phyloP scores from a whole-genome alignment of 1,284 basidiomycete species.

The Ceratobasidium sp. region DNA sequence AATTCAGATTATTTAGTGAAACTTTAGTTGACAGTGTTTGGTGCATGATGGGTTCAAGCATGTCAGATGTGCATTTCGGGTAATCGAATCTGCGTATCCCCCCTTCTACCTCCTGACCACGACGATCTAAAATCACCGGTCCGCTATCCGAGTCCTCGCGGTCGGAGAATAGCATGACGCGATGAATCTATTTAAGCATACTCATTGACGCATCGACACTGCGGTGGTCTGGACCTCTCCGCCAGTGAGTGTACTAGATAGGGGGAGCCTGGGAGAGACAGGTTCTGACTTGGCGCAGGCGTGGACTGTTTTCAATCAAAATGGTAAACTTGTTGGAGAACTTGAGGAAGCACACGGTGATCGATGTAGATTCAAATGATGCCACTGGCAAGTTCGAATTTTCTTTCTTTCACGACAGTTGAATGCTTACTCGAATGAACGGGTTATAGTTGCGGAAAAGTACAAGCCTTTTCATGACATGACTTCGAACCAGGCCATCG shows the following conservation, averaged over 20 bases:
- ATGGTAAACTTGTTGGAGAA: constrained; percentile 41
- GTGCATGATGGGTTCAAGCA: background rate
- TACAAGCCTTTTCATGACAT: constrained; percentile 42
- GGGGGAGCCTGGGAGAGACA: too few species aligned
- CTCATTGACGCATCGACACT: too few species aligned
- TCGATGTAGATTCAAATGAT: constrained; percentile 43
- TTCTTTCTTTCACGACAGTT: background rate
- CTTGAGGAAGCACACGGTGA: constrained; percentile 41
- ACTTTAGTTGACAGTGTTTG: background rate
- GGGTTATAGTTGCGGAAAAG: constrained; percentile 39
- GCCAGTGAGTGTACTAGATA: too few species aligned
- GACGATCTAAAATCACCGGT: constrained; percentile 7
- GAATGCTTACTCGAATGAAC: background rate
- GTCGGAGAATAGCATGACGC: background rate
- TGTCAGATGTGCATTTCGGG: background rate
- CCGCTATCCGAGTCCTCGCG: background rate
- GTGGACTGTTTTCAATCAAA: too few species aligned
- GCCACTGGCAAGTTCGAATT: constrained; percentile 23
- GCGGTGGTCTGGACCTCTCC: too few species aligned
- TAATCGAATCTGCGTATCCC: background rate
- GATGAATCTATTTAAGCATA: background rate
- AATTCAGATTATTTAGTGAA: background rate
- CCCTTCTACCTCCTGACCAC: constrained; percentile 1
- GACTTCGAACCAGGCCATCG: constrained; percentile 45
- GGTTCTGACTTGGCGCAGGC: too few species aligned